Conservation (phyloP, 2,329 filamentous ascomycete genomes). For the Byssoonygena ceratinophila region DNA sequence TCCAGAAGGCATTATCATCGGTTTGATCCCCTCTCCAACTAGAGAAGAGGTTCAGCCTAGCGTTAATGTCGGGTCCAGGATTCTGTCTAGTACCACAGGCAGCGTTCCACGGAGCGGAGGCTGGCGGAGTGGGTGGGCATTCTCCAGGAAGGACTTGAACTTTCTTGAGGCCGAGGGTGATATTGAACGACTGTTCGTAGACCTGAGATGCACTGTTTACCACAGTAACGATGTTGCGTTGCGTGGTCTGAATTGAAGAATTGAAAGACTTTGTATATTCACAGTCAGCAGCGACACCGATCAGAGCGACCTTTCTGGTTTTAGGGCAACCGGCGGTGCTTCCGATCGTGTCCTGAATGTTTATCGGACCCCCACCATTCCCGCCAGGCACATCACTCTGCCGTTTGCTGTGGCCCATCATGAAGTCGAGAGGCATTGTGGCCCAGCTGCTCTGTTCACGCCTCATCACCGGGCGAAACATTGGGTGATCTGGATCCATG, state of each 20-base stretch:
- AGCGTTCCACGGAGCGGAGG: conserved; percentile 72
- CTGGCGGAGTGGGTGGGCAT: conserved; percentile 61
- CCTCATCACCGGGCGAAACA: conserved; percentile 40
- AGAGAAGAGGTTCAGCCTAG: conserved; percentile 79
- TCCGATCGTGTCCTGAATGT: conserved; percentile 69
- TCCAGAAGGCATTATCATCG: conserved; percentile 89
- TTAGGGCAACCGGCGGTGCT: conserved; percentile 72
- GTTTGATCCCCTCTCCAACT: conserved; percentile 67
- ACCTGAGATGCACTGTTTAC: conserved; percentile 80
- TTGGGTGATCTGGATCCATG: conserved; percentile 56
- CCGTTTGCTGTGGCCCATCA: conserved; percentile 56
- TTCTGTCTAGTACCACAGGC: conserved; percentile 43
- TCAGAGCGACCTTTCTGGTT: conserved; percentile 80
- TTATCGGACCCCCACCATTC: conserved; percentile 57
- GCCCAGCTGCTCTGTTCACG: conserved; percentile 35
- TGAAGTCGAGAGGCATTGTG: conserved; percentile 49
- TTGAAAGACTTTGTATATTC: conserved; percentile 68
- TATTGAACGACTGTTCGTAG: conserved; percentile 88
- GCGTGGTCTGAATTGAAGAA: conserved; percentile 48
- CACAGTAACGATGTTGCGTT: conserved; percentile 65
- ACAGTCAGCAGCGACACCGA: conserved; percentile 90
- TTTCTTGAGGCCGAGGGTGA: conserved; percentile 81
- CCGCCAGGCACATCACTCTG: conserved; percentile 49
- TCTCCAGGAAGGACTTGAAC: conserved; percentile 62
- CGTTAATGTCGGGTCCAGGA: conserved; percentile 53